Base-by-base conservation (phyloP, 176 grass and related monocot species). In the Tuctoria greenei region DNA sequence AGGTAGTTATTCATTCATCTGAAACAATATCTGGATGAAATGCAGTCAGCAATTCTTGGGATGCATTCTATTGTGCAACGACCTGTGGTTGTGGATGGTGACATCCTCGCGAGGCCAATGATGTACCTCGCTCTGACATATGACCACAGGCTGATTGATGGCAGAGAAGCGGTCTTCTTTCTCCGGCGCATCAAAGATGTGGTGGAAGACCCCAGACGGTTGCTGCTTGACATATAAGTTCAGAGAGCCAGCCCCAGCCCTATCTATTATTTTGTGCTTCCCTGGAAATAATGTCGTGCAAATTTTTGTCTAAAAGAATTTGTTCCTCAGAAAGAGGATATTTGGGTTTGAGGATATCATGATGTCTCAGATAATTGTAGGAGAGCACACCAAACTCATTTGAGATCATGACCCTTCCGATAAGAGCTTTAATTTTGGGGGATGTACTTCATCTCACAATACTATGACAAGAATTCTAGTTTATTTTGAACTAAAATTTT, bases 131-230 rank as follows among this genome's bases (percentile, higher is more conserved):
- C 91, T 0, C 71, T 90, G 87, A 93, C 91, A 10, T 93, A 93
- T 0, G 91, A 93, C 73, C 91, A 93, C 69, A 87, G 91, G 80
- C 69, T 93, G 67, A 93, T 93, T 0, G 91, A 93, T 9, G 91
- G 91, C 63, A 93, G 91, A 88, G 91, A 93, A 10, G 91, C 91
- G 0, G 91, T 93, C 24, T 95, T 81, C 84, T 96, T 96, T 77
- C 75, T 96, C 59, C 83, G 92, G 11, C 84, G 92, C 64, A 96
- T 96, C 66, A 96, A 92, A 80, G 92, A 96, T 61, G 82, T 92
- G 7, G 92, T 96, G 4, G 92, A 96, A 72, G 92, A 96, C 82
- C 88, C 92, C 0, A 81, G 89, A 72, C 83, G 86, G 73, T 82
- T 96, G 73, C 89, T 96, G 64, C 86, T 96, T 1, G 86, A 92